Evolutionary conservation across 495 filamentous ascomycete genomes (phyloP), one percentile per base, ranked within the genome.

Genomic region (Astrothelium macrocarpum): DNA sequence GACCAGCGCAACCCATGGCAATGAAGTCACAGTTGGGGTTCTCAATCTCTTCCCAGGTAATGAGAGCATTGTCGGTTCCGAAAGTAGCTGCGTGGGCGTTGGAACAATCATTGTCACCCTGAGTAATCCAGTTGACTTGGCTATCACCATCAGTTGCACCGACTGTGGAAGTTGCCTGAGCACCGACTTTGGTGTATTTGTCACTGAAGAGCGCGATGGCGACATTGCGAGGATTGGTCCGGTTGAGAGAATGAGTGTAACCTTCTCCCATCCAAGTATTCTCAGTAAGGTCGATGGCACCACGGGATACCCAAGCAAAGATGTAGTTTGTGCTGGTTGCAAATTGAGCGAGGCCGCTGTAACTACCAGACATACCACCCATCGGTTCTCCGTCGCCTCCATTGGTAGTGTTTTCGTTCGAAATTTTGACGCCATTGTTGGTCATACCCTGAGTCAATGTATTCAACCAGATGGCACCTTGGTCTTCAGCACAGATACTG

Each of bases 391-490:
- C 77, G 18, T 72, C 74, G 36, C 64, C 79, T 53, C 81, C 81
- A 64, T 84, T 83, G 42, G 79, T 82, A 7, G 75, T 79, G 62
- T 82, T 81, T 67, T 84, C 80, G 65, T 82, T 82, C 1, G 79
- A 77, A 62, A 84, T 79, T 70, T 84, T 83, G 65, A 81, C 73
- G 14, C 80, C 81, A 29, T 67, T 60, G 32, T 59, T 65, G 26
- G 14, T 61, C 81, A 84, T 84, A 10, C 76, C 76, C 63, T 79
- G 78, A 0, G 73, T 77, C 58, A 79, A 71, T 32, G 79, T 83
- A 70, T 84, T 83, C n/a, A 84, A 71, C 81, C 81, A 83, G 71
- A 83, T 81, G 26, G 74, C 76, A 46, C 81, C 82, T 63, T 82
- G 80, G 70, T 82, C 82, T 63, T 82, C 82, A 9, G 81, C 77